Evolutionary conservation across 2,329 filamentous ascomycete genomes (phyloP).

Genomic region (Colletotrichum sp.): DNA sequence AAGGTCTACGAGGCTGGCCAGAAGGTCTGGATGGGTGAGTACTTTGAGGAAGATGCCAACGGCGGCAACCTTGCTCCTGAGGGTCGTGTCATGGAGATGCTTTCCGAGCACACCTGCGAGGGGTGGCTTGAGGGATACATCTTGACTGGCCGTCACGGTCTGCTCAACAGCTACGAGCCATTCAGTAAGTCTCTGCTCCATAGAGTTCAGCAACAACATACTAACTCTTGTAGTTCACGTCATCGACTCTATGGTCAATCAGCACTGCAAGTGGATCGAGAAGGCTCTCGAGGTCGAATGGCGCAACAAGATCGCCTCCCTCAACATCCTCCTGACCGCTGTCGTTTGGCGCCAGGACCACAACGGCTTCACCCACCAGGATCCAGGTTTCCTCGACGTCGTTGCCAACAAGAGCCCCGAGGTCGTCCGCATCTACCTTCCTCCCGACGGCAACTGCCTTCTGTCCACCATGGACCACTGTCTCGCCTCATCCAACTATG

Average conservation of each 20-base stretch:
- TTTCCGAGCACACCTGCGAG: slow-evolving; percentile 82
- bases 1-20: slow-evolving; percentile 76
- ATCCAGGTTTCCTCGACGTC: slow-evolving; percentile 81
- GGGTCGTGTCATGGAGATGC: slow-evolving; percentile 82
- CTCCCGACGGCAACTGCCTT: slow-evolving; percentile 80
- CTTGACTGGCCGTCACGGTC: slow-evolving; percentile 74
- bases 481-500: slow-evolving; percentile 75
- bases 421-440: slow-evolving; percentile 81
- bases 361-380: slow-evolving; percentile 84
- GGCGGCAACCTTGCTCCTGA: slow-evolving; percentile 73
- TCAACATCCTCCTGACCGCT: slow-evolving; percentile 80
- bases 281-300: slow-evolving; percentile 82
- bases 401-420: slow-evolving; percentile 82
- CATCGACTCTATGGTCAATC: slow-evolving; percentile 84
- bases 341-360: slow-evolving; percentile 85
- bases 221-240: slow-evolving; percentile 60
- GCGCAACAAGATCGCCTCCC: slow-evolving; percentile 74
- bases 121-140: slow-evolving; percentile 84
- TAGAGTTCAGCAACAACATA: background rate
- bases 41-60: slow-evolving; percentile 77
- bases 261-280: slow-evolving; percentile 85
- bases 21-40: slow-evolving; percentile 83
- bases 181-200: slow-evolving; percentile 51
- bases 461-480: slow-evolving; percentile 80
- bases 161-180: slow-evolving; percentile 83